Conservation (phyloP, 306 rosid species). For the Betula pendula region DNA sequence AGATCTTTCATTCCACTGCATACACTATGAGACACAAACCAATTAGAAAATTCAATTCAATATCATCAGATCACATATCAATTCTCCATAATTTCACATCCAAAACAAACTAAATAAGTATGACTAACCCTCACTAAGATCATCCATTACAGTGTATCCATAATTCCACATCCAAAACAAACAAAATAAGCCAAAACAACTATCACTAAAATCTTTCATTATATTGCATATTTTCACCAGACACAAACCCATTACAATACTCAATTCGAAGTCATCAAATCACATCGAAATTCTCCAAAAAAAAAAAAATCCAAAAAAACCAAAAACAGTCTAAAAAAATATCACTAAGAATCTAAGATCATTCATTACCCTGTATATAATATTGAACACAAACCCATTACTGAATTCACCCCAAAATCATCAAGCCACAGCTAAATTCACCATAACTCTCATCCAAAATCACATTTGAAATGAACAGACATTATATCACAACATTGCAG, state of each 20-base stretch:
- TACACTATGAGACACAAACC: background rate
- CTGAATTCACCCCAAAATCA: background rate
- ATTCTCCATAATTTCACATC: background rate
- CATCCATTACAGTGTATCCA: too few species aligned
- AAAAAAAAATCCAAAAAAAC: background rate
- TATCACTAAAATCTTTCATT: background rate
- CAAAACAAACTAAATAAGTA: background rate
- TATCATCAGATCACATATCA: background rate
- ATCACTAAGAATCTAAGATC: background rate
- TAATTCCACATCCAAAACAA: too few species aligned
- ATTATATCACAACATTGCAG: background rate
- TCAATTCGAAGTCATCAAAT: background rate
- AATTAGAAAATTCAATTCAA: background rate
- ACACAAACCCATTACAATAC: background rate
- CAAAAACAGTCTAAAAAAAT: background rate
- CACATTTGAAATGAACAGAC: background rate
- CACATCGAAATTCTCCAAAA: background rate
- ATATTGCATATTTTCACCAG: background rate
- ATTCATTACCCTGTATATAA: background rate
- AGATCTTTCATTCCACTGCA: background rate
- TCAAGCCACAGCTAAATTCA: background rate
- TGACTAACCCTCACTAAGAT: background rate
- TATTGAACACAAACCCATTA: background rate
- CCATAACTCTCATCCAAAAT: background rate
- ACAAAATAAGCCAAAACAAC: background rate